Conservation (phyloP, 228 moss, liverwort and hornwort genomes). For the Sphagnum fallax region DNA sequence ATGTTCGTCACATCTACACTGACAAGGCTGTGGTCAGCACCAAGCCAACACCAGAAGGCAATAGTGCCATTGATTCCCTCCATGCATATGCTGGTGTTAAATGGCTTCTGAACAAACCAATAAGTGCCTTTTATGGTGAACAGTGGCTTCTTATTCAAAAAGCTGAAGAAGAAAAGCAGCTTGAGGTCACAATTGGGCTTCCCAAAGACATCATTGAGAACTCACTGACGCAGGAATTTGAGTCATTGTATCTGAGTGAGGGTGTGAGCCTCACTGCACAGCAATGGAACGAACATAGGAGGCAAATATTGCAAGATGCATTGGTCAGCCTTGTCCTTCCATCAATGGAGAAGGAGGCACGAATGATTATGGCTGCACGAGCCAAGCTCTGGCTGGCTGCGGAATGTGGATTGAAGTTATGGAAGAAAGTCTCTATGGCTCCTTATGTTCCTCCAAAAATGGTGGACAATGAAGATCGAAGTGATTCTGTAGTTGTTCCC, state of each 20-base stretch:
- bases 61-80: slow-evolving; percentile 57
- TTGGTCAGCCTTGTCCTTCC: slow-evolving; percentile 56
- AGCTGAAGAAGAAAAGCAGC: slow-evolving; percentile 85
- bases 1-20: slow-evolving; percentile 58
- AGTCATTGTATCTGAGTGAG: slow-evolving; percentile 67
- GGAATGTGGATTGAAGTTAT: slow-evolving; percentile 66
- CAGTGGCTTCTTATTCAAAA: slow-evolving; percentile 92
- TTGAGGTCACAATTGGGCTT: slow-evolving; percentile 67
- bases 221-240: slow-evolving; percentile 57
- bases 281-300: slow-evolving; percentile 83
- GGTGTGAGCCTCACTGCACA: slow-evolving; percentile 58
- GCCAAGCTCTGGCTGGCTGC: slow-evolving; percentile 74
- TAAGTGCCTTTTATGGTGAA: slow-evolving; percentile 72
- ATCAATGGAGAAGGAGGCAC: slow-evolving; percentile 83
- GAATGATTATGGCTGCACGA: slow-evolving; percentile 52
- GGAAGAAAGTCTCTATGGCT: slow-evolving; percentile 79
- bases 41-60: slow-evolving; percentile 71
- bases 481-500: slow-evolving; percentile 54
- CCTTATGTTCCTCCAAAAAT: slow-evolving; percentile 48
- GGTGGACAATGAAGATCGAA: slow-evolving; percentile 20
- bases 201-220: slow-evolving; percentile 30
- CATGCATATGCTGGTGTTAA: slow-evolving; percentile 78
- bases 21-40: slow-evolving; percentile 70
- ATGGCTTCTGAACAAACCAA: slow-evolving; percentile 68
- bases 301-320: slow-evolving; percentile 60